Conservation (phyloP, 768 basidiomycete species). For the Lactifluus echinatus region DNA sequence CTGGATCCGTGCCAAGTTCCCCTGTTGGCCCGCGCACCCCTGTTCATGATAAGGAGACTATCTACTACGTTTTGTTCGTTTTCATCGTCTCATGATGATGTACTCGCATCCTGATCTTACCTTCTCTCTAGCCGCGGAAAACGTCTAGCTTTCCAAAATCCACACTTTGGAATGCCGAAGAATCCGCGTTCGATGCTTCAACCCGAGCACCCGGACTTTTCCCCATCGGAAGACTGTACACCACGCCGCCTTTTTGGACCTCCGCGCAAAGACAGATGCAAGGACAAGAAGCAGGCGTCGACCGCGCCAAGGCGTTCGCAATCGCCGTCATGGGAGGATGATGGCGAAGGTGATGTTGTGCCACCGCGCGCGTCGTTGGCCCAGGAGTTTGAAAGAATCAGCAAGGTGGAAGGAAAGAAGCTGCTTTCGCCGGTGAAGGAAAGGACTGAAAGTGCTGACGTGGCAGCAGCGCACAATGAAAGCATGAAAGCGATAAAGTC, state of each 20-base stretch:
- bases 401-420: constrained; percentile 7
- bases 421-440: background rate
- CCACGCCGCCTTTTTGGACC: constrained; percentile 18
- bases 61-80: constrained; percentile 21
- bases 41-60: constrained; percentile 10
- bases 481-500: background rate
- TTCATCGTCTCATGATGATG: background rate
- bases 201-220: constrained; percentile 19
- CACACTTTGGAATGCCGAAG: constrained; percentile 12
- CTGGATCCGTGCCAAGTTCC: constrained; percentile 17
- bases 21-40: constrained; percentile 19
- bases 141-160: constrained; percentile 17
- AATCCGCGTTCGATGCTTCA: constrained; percentile 15
- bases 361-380: constrained; percentile 12
- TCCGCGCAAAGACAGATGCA: background rate
- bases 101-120: background rate
- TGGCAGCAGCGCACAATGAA: background rate
- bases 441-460: background rate
- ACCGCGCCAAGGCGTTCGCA: constrained; percentile 2
- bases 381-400: constrained; percentile 15
- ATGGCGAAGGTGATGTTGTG: constrained; percentile 4
- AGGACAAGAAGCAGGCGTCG: background rate
- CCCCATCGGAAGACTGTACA: constrained; percentile 19
- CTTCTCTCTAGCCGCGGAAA: constrained; percentile 17
- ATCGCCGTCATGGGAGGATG: constrained; percentile 8